These are phyloP conservation scores for Barnettozyma californica DNA, from an alignment of 805 yeast genomes.

Conservation along the genomic window DNA sequence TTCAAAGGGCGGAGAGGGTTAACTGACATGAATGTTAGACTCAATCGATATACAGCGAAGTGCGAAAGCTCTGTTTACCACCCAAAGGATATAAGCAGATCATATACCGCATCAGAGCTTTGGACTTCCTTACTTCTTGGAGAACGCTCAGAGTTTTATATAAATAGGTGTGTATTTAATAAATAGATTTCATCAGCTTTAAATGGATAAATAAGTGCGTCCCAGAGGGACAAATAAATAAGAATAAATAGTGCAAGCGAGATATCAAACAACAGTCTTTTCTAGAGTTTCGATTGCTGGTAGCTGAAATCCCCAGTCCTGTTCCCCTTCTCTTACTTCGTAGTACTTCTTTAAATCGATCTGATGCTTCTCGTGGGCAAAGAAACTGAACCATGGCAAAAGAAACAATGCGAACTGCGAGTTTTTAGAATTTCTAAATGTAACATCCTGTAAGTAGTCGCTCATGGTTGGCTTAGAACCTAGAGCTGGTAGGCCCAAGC, in stretches of 20 bases:
- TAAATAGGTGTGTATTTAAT: slow-evolving; percentile 2
- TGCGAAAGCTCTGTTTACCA: too few species aligned
- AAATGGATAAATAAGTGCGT: slow-evolving; percentile 8
- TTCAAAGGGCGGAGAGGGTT: too few species aligned
- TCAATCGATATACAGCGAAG: too few species aligned
- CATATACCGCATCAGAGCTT: too few species aligned
- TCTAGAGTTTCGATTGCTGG: slow-evolving; percentile 20
- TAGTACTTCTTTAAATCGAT: slow-evolving; percentile 53
- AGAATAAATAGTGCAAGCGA: slow-evolving; percentile 6
- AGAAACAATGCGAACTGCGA: slow-evolving; percentile 55
- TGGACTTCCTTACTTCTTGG: too few species aligned
- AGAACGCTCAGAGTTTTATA: too few species aligned
- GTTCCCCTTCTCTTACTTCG: slow-evolving; percentile 24
- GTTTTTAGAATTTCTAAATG: slow-evolving; percentile 73
- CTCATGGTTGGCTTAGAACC: slow-evolving; percentile 54
- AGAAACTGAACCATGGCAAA: slow-evolving; percentile 81
- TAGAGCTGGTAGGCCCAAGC: slow-evolving; percentile 62
- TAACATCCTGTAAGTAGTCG: slow-evolving; percentile 65
- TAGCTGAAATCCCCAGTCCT: slow-evolving; percentile 20
- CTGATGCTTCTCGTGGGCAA: slow-evolving; percentile 78
- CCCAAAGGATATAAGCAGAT: too few species aligned
- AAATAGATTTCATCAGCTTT: neutral
- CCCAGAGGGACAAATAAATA: slow-evolving; percentile 1
- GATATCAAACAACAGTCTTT: slow-evolving; percentile 8
- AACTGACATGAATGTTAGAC: too few species aligned